A percentile compares a stretch with the other conserved stretches of the same genome.
phyloP scores from a whole-genome alignment of 2,329 filamentous ascomycete species.

The Stagonosporopsis cucurbitacearum region DNA sequence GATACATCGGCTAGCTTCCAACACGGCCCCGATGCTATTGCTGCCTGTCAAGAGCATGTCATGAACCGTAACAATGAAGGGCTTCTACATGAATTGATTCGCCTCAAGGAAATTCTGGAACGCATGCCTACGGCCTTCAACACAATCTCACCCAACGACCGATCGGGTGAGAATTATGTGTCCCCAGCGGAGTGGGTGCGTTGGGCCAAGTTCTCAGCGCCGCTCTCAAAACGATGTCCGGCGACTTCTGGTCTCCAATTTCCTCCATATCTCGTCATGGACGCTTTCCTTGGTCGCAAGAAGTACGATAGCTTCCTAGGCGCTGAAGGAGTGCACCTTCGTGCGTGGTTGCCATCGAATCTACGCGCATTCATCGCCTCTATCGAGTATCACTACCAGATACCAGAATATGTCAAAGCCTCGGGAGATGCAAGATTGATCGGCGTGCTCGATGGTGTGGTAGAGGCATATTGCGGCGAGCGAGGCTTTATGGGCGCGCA shows the following conservation, averaged over 20 bases:
- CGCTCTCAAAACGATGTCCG: conserved; percentile 34
- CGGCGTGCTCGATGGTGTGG: conserved; percentile 61
- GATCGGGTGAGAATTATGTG: conserved; percentile 35
- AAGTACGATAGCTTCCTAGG: conserved; percentile 62
- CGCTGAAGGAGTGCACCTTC: conserved; percentile 59
- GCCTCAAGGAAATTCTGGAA: conserved; percentile 35
- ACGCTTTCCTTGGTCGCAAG: conserved; percentile 44
- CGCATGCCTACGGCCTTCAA: conserved; percentile 36
- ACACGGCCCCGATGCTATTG: conserved; percentile 35
- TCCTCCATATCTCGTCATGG: conserved; percentile 35
- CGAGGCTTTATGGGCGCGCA: conserved; percentile 64
- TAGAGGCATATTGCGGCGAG: conserved; percentile 63
- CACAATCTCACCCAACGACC: conserved; percentile 30
- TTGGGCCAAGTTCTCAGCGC: conserved; percentile 38
- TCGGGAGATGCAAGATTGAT: conserved; percentile 59
- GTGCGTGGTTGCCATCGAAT: conserved; percentile 63
- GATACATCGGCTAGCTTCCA: conserved; percentile 36
- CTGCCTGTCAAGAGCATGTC: conserved; percentile 35
- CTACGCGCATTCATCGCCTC: conserved; percentile 62
- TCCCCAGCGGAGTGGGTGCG: conserved; percentile 35
- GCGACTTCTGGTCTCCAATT: conserved; percentile 35
- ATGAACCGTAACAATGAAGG: conserved; percentile 35
- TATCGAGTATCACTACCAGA: conserved; percentile 61
- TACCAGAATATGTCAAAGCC: conserved; percentile 61
- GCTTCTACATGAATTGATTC: conserved; percentile 31